A percentile compares a stretch with the other conserved stretches of the same genome.
Evolutionary conservation across 2,329 filamentous ascomycete genomes (phyloP).

Genomic region (Diplocarpon mali): DNA sequence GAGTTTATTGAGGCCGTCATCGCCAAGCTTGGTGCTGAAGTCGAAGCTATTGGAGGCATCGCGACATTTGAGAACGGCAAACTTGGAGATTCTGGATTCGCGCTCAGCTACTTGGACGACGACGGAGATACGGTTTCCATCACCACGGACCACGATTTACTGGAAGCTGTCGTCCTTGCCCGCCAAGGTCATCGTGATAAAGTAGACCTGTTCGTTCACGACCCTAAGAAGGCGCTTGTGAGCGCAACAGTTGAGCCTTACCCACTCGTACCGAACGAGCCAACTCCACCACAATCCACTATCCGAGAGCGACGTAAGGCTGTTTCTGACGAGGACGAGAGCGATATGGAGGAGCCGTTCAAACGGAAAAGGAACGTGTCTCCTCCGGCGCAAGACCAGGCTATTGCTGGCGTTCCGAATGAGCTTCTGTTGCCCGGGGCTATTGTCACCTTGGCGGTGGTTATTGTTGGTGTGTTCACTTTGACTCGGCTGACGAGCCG

Average conservation of each 20-base stretch:
- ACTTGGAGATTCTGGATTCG: constrained; percentile 68
- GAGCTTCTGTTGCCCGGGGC: constrained; percentile 87
- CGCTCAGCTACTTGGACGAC: constrained; percentile 90
- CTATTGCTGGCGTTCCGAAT: constrained; percentile 87
- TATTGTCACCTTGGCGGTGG: constrained; percentile 87
- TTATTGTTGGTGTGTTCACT: constrained; percentile 88
- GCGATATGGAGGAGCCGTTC: constrained; percentile 37
- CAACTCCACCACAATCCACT: constrained; percentile 39
- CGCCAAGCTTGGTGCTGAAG: constrained; percentile 74
- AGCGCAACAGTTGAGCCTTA: constrained; percentile 51
- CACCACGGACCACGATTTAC: constrained; percentile 84
- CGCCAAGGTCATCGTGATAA: constrained; percentile 73
- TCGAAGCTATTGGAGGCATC: constrained; percentile 71
- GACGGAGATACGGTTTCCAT: constrained; percentile 96
- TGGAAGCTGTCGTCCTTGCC: constrained; percentile 80
- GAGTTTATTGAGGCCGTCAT: constrained; percentile 69
- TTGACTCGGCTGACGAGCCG: constrained; percentile 56
- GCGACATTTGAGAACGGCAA: constrained; percentile 71
- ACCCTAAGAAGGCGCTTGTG: constrained; percentile 82
- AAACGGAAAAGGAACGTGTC: constrained; percentile 27
- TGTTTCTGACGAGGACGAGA: constrained; percentile 40
- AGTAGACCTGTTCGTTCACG: constrained; percentile 93
- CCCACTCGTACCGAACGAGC: constrained; percentile 37
- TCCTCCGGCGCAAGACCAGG: constrained; percentile 42
- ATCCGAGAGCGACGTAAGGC: constrained; percentile 39